Evolutionary conservation across 352 stramenopile species (phyloP).

Genomic region (Peronospora destructor): DNA sequence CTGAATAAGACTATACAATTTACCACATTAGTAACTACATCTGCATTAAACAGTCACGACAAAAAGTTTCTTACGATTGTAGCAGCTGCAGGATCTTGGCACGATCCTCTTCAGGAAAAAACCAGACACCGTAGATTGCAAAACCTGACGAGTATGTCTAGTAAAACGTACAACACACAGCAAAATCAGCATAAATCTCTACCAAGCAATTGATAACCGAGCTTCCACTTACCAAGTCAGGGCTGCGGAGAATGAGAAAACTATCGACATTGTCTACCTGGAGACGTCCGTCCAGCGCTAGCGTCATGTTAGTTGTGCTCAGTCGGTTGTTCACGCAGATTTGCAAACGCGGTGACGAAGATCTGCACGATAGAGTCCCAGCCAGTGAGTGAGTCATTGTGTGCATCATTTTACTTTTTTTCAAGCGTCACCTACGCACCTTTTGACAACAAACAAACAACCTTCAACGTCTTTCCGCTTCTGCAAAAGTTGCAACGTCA

Average conservation of each 20-base stretch:
- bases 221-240: slow-evolving; percentile 35
- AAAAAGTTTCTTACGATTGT: slow-evolving; percentile 39
- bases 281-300: slow-evolving; percentile 59
- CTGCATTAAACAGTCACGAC: neutral
- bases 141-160: slow-evolving; percentile 51
- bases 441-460: slow-evolving; percentile 80
- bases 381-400: neutral
- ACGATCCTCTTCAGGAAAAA: slow-evolving; percentile 81
- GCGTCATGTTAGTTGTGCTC: slow-evolving; percentile 83
- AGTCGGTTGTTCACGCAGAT: slow-evolving; percentile 87
- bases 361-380: slow-evolving; percentile 26
- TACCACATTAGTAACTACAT: slow-evolving; percentile 8
- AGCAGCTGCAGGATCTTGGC: slow-evolving; percentile 72
- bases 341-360: slow-evolving; percentile 70
- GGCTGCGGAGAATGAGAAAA: slow-evolving; percentile 78
- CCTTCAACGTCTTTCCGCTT: slow-evolving; percentile 85
- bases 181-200: neutral
- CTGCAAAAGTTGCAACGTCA: slow-evolving; percentile 27
- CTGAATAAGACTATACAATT: slow-evolving; percentile 48
- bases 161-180: neutral
- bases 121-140: slow-evolving; percentile 84
- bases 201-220: neutral
- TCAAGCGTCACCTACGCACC: slow-evolving; percentile 23
- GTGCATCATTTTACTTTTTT: neutral
- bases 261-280: slow-evolving; percentile 80